Conservation (phyloP, 805 yeast genomes). For the Starmera dryadoides region DNA sequence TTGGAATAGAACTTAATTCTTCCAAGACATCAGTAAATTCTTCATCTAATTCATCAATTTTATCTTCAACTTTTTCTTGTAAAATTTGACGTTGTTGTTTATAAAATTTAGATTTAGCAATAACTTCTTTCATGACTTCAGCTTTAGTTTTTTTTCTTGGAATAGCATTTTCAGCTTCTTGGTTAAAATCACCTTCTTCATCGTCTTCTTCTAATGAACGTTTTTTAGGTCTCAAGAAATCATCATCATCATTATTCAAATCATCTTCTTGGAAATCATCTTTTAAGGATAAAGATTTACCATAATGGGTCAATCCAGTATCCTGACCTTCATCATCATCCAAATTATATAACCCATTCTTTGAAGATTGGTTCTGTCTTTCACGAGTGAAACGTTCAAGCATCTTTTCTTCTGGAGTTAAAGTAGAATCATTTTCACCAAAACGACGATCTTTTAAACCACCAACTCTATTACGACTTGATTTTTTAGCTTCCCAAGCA, state of each 20-base stretch:
- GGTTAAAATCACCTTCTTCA: conserved; percentile 34
- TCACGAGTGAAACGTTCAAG: conserved; percentile 90
- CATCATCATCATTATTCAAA: conserved; percentile 28
- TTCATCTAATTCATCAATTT: conserved; percentile 64
- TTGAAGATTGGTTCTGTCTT: conserved; percentile 57
- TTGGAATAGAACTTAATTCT: conserved; percentile 32
- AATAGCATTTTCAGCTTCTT: conserved; percentile 28
- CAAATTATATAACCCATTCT: conserved; percentile 58
- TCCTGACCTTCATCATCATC: conserved; percentile 41
- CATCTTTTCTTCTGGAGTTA: conserved; percentile 91
- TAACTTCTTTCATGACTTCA: conserved; percentile 81
- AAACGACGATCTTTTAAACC: conserved; percentile 81
- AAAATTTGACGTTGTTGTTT: conserved; percentile 68
- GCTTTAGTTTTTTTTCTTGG: conserved; percentile 68
- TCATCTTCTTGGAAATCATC: conserved; percentile 49
- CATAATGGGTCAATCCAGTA: conserved; percentile 66
- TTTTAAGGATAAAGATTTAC: conserved; percentile 55
- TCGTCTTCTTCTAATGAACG: conserved; percentile 24
- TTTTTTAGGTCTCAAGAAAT: conserved; percentile 26
- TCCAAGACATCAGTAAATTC: conserved; percentile 65
- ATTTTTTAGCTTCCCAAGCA: conserved; percentile 58
- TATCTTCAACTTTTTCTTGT: conserved; percentile 51
- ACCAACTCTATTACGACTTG: conserved; percentile 66
- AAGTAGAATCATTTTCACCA: conserved; percentile 69
- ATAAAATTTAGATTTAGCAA: conserved; percentile 73